These are phyloP conservation scores for Ustilago tritici DNA, from an alignment of 1,284 basidiomycete species.

Conservation along the genomic window DNA sequence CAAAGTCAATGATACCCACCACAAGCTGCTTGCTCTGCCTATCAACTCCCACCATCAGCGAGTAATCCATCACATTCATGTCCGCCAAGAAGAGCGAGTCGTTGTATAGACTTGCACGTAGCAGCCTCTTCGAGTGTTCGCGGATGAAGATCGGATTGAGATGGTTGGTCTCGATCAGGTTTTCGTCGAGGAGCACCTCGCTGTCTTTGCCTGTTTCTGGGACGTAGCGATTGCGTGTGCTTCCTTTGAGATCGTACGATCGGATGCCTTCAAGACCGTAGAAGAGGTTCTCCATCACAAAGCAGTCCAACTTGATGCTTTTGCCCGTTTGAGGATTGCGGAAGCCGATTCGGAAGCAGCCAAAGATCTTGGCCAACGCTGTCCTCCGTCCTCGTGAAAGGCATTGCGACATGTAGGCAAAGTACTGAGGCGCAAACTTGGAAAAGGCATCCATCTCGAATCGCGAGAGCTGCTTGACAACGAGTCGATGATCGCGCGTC, in stretches of 20 bases:
- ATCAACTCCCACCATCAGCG: constrained; percentile 87
- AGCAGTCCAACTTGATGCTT: constrained; percentile 89
- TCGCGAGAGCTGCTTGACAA: constrained; percentile 94
- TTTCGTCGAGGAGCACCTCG: constrained; percentile 90
- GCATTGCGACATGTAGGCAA: constrained; percentile 86
- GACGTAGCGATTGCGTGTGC: constrained; percentile 74
- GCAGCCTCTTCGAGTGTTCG: constrained; percentile 92
- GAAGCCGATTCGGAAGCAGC: constrained; percentile 95
- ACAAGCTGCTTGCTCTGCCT: constrained; percentile 72
- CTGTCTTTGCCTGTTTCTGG: constrained; percentile 89
- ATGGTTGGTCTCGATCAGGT: constrained; percentile 77
- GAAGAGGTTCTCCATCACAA: constrained; percentile 97
- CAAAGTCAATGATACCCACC: constrained; percentile 96
- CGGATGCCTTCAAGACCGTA: constrained; percentile 89
- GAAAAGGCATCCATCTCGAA: constrained; percentile 94
- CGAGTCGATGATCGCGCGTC: constrained; percentile 90
- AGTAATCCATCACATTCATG: constrained; percentile 97
- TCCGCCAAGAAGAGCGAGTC: constrained; percentile 88
- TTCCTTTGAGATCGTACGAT: constrained; percentile 68
- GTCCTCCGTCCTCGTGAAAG: constrained; percentile 80
- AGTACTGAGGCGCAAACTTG: constrained; percentile 96
- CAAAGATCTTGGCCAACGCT: constrained; percentile 94
- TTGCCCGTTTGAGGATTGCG: constrained; percentile 83
- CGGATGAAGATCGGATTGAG: constrained; percentile 88
- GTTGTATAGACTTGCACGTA: constrained; percentile 90